Conservation (phyloP, 2,329 filamentous ascomycete genomes). For the Colletotrichum orchidophilum region DNA sequence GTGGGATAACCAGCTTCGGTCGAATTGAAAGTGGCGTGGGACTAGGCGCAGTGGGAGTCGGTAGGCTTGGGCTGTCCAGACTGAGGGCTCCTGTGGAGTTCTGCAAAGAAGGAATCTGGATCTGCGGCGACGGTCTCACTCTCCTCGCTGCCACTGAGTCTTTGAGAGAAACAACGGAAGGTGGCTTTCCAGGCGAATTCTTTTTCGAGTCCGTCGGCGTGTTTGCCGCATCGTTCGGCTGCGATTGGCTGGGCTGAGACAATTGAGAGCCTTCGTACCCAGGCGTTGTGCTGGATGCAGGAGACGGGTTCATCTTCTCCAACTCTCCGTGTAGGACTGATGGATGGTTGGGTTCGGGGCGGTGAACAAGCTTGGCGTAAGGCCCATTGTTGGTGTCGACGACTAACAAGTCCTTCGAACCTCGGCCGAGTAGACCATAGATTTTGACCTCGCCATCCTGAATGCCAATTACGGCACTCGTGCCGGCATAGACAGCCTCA, state of each 20-base stretch:
- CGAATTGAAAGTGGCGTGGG: conserved; percentile 43
- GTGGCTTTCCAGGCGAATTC: background rate
- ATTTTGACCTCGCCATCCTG: conserved; percentile 71
- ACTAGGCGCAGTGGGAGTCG: conserved; percentile 46
- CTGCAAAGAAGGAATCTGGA: background rate
- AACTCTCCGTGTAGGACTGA: background rate
- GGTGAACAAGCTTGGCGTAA: conserved; percentile 54
- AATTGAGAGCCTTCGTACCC: no score
- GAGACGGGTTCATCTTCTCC: background rate
- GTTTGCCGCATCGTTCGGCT: no score
- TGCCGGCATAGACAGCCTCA: conserved; percentile 76
- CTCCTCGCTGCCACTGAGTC: background rate
- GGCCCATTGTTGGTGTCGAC: conserved; percentile 67
- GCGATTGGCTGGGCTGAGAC: no score
- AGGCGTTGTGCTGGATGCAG: no score
- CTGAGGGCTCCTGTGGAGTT: background rate
- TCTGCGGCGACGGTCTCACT: background rate
- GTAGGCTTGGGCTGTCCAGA: conserved; percentile 31
- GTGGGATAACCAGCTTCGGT: conserved; percentile 37
- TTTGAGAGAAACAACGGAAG: background rate
- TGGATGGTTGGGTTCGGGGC: background rate
- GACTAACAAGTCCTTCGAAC: conserved; percentile 73
- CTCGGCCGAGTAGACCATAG: conserved; percentile 77
- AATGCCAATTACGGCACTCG: conserved; percentile 76
- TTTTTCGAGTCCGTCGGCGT: no score